phyloP scores from a whole-genome alignment of 306 rosid species.

The Parietaria judaica region DNA sequence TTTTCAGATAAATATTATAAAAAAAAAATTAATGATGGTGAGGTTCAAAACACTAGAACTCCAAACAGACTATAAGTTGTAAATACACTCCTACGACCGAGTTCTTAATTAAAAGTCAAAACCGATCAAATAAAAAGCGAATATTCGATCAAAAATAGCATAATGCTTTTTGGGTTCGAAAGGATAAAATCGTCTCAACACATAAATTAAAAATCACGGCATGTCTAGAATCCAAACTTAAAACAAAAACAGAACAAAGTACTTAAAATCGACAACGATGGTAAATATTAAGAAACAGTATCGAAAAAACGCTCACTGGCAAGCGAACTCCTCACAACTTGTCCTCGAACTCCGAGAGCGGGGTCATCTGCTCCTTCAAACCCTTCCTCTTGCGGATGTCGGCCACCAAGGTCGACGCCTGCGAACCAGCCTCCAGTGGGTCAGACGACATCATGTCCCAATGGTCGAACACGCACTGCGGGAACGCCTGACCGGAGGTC shows the following conservation, averaged over 20 bases:
- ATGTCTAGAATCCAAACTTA: background rate
- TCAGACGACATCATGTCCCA: conserved; percentile 91
- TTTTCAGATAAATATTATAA: too few relatives aligned
- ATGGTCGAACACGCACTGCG: conserved; percentile 84
- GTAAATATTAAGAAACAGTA: background rate
- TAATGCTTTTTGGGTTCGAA: background rate
- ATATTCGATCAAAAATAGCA: background rate
- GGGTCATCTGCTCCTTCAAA: conserved; percentile 83
- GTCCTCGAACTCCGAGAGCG: conserved; percentile 72
- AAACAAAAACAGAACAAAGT: background rate
- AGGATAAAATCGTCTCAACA: background rate
- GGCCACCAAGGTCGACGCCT: conserved; percentile 43
- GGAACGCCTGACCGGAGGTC: conserved; percentile 96
- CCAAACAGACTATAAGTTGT: too few relatives aligned
- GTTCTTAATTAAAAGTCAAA: too few relatives aligned
- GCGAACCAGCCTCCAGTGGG: conserved; percentile 70
- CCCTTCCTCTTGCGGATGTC: conserved; percentile 96
- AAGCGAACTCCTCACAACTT: conserved; percentile 36
- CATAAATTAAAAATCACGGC: background rate
- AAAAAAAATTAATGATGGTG: too few relatives aligned
- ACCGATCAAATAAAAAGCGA: background rate
- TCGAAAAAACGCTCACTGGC: background rate
- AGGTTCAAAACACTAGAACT: too few relatives aligned
- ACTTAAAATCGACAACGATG: background rate
- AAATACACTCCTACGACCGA: too few relatives aligned